phyloP scores from a whole-genome alignment of 768 basidiomycete species.

The Hericium rajendrae region DNA sequence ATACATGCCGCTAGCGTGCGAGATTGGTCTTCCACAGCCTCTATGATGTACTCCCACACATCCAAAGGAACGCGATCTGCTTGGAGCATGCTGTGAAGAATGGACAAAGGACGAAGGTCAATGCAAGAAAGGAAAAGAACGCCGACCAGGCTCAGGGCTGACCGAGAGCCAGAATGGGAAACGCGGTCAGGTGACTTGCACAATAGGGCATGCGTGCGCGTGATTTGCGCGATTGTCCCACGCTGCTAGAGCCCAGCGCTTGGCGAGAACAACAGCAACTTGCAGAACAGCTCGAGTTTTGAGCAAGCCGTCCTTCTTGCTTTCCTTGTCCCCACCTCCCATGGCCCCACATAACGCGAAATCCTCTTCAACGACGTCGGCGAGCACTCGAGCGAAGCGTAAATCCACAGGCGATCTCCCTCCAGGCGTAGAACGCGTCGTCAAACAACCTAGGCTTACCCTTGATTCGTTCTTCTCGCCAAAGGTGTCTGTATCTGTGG shows the following conservation, averaged over 20 bases:
- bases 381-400: slow-evolving; percentile 16
- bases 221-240: background rate
- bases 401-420: slow-evolving; percentile 18
- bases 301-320: background rate
- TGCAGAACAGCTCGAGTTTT: background rate
- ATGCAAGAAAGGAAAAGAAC: no score
- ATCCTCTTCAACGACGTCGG: background rate
- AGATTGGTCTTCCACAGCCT: background rate
- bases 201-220: background rate
- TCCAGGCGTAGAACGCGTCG: slow-evolving; percentile 2
- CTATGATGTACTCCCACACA: background rate
- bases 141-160: no score
- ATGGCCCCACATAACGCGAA: background rate
- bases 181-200: slow-evolving; percentile 7
- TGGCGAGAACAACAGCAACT: background rate
- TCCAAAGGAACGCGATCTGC: background rate
- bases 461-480: slow-evolving; percentile 27
- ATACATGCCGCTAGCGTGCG: background rate
- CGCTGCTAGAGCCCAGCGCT: background rate
- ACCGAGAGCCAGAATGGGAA: background rate
- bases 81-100: background rate
- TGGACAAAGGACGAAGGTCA: no score
- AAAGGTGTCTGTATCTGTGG: slow-evolving; percentile 13
- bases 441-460: slow-evolving; percentile 24
- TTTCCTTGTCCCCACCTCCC: background rate